Evolutionary conservation across 2,329 filamentous ascomycete species (phyloP).

Genomic region (Talaromyces rugulosus): DNA sequence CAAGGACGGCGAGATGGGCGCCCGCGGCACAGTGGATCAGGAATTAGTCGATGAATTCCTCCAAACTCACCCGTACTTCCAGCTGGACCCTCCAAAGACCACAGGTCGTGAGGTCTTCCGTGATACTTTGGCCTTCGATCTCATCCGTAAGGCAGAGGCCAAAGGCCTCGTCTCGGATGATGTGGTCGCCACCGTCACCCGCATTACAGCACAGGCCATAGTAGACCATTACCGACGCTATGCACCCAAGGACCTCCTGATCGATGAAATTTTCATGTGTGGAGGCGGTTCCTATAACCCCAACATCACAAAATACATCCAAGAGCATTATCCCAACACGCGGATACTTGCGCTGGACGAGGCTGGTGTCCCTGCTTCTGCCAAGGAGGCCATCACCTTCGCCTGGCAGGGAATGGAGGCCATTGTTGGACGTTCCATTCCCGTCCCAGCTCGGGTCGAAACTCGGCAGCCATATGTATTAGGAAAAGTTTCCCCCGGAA

Average conservation of each 20-base stretch:
- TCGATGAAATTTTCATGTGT: conserved; percentile 59
- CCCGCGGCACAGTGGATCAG: conserved; percentile 46
- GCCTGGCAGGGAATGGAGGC: conserved; percentile 61
- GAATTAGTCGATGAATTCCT: conserved; percentile 52
- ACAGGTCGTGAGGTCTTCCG: conserved; percentile 59
- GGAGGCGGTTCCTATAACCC: conserved; percentile 56
- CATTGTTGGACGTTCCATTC: conserved; percentile 52
- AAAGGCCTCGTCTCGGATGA: conserved; percentile 48
- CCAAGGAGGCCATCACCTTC: conserved; percentile 59
- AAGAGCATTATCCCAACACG: conserved; percentile 45
- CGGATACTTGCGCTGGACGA: conserved; percentile 55
- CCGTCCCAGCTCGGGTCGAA: conserved; percentile 53
- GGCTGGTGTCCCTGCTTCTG: conserved; percentile 53
- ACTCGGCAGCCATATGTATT: conserved; percentile 49
- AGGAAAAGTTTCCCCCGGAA: conserved; percentile 52
- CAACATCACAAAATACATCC: conserved; percentile 54
- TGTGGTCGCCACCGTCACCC: conserved; percentile 55
- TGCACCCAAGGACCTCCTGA: conserved; percentile 41
- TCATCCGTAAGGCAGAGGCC: conserved; percentile 47
- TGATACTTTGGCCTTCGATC: conserved; percentile 50
- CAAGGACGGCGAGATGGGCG: conserved; percentile 49
- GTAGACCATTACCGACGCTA: conserved; percentile 50
- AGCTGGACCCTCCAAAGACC: conserved; percentile 50
- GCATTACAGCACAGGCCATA: conserved; percentile 57
- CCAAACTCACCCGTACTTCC: conserved; percentile 46